Percentiles rank a stretch among this genome's conserved stretches.
Conservation (phyloP, 441 rosid genomes). For the Populus hybrid region DNA sequence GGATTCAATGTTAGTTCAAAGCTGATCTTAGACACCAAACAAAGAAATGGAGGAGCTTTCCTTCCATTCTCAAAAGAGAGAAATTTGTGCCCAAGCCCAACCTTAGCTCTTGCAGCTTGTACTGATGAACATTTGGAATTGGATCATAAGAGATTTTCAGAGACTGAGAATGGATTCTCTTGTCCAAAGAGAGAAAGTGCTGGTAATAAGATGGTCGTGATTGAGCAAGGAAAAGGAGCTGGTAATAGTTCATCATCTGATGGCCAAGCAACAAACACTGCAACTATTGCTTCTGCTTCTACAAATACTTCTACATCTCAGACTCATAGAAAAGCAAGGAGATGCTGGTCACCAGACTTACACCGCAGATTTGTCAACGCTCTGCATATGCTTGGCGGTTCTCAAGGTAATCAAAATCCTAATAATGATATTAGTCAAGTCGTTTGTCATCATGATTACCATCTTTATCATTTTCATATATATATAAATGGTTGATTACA, state of each 20-base stretch:
- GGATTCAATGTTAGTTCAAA: conserved; percentile 57
- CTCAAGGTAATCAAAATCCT: conserved; percentile 64
- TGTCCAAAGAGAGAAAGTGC: conserved; percentile 29
- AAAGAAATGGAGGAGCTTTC: conserved; percentile 83
- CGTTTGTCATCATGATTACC: neutral
- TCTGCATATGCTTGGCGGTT: conserved; percentile 97
- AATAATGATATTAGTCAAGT: neutral
- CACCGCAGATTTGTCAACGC: conserved; percentile 94
- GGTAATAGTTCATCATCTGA: conserved; percentile 27
- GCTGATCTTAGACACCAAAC: conserved; percentile 53
- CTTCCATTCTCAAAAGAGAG: conserved; percentile 85
- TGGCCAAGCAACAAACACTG: conserved; percentile 30
- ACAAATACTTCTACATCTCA: conserved; percentile 26
- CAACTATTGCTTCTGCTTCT: conserved; percentile 18
- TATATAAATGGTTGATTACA: neutral
- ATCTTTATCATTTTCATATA: conserved; percentile 11
- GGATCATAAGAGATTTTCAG: conserved; percentile 43
- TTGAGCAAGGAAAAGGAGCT: conserved; percentile 39
- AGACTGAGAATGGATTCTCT: conserved; percentile 31
- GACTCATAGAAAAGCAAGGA: conserved; percentile 82
- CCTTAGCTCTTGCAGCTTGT: conserved; percentile 47
- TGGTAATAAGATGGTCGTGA: conserved; percentile 9
- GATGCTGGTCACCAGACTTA: conserved; percentile 99
- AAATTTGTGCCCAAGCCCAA: conserved; percentile 31
- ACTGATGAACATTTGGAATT: conserved; percentile 23